phyloP scores from a whole-genome alignment of 768 basidiomycete genomes.

The Panus rudis region DNA sequence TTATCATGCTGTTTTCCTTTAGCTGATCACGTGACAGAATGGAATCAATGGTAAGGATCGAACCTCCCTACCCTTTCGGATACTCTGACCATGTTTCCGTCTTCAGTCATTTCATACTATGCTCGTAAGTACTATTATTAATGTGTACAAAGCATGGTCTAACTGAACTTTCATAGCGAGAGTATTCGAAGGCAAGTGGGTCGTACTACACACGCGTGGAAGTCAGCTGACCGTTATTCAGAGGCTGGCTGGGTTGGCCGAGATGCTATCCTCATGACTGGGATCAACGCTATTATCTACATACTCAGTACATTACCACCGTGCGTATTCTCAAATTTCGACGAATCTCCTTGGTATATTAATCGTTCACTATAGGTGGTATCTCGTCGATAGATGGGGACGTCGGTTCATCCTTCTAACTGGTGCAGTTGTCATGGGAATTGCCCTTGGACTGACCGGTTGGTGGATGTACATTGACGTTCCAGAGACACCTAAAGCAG shows the following conservation, averaged over 20 bases:
- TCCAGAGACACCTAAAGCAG: slow-evolving; percentile 76
- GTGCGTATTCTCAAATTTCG: slow-evolving; percentile 37
- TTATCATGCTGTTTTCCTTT: slow-evolving; percentile 1
- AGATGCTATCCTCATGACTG: slow-evolving; percentile 92
- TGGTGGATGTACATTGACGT: slow-evolving; percentile 94
- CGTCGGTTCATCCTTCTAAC: slow-evolving; percentile 80
- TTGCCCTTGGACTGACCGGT: slow-evolving; percentile 72
- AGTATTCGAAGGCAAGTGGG: slow-evolving; percentile 76
- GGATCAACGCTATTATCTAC: slow-evolving; percentile 84
- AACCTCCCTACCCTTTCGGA: background rate
- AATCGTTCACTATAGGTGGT: slow-evolving; percentile 55
- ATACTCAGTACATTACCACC: slow-evolving; percentile 76
- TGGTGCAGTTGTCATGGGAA: slow-evolving; percentile 82
- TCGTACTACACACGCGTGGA: background rate
- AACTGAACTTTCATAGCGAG: slow-evolving; percentile 42
- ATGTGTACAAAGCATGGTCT: slow-evolving; percentile 1
- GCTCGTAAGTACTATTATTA: slow-evolving; percentile 56
- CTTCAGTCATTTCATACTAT: slow-evolving; percentile 87
- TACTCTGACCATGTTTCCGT: background rate
- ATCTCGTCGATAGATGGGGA: slow-evolving; percentile 88
- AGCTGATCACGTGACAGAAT: slow-evolving; percentile 46
- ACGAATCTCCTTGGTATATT: background rate
- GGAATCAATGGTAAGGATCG: slow-evolving; percentile 76
- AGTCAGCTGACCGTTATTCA: slow-evolving; percentile 25
- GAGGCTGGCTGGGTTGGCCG: slow-evolving; percentile 95